A percentile compares a stretch with the other conserved stretches of the same genome.
Conservation (phyloP, 352 stramenopile species). For the Phytopythium sindhum region DNA sequence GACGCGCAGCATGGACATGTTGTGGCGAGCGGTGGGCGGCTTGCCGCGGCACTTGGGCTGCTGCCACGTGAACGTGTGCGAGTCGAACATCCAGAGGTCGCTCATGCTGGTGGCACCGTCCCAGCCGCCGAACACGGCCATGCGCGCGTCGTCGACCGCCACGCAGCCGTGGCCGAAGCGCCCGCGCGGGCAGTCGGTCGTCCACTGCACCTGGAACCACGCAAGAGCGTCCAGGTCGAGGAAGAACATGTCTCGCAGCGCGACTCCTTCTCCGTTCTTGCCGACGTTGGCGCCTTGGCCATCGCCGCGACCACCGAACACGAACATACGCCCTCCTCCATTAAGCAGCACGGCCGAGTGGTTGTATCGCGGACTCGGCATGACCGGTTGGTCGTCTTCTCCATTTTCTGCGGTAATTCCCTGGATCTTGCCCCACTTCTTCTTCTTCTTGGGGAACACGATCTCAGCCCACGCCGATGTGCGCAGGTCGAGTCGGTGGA, state of each 20-base stretch:
- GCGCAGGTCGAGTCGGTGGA: conserved; percentile 84
- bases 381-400: conserved; percentile 36
- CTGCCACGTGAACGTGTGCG: conserved; percentile 65
- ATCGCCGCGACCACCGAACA: conserved; percentile 67
- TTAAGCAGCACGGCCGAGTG: conserved; percentile 80
- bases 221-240: conserved; percentile 78
- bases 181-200: conserved; percentile 66
- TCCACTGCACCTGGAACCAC: conserved; percentile 87
- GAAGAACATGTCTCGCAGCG: conserved; percentile 88
- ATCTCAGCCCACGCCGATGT: conserved; percentile 75
- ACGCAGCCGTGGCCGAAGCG: conserved; percentile 69
- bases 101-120: conserved; percentile 73
- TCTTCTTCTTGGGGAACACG: conserved; percentile 31
- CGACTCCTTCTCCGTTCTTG: conserved; percentile 7
- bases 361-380: conserved; percentile 79
- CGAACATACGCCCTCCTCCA: conserved; percentile 60
- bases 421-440: conserved; percentile 10
- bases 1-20: conserved; percentile 54
- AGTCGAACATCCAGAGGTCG: conserved; percentile 76
- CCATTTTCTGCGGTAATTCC: conserved; percentile 11
- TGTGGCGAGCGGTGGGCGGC: conserved; percentile 63
- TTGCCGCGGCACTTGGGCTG: conserved; percentile 63
- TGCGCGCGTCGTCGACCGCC: conserved; percentile 63
- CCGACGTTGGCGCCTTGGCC: conserved; percentile 9
- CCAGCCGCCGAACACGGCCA: conserved; percentile 90